phyloP scores from a whole-genome alignment of 768 basidiomycete genomes.

The Panaeolus papilionaceus region DNA sequence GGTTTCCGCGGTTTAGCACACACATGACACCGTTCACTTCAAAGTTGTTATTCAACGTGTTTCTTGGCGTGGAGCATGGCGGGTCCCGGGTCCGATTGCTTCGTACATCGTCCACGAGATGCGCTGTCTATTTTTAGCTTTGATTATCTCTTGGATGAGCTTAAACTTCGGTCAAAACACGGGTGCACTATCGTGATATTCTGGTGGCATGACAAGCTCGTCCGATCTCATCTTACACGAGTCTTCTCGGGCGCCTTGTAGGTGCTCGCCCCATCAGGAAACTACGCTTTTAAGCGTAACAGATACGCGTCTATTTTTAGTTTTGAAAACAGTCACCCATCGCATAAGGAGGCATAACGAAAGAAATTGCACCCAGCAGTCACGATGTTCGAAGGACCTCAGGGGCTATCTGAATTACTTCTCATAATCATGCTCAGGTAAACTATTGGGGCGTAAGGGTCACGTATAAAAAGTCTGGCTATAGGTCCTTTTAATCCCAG shows the following conservation, averaged over 20 bases:
- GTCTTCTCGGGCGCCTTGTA: neutral
- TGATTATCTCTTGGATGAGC: neutral
- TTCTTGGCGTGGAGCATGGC: neutral
- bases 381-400: too few species aligned
- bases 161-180: conserved; percentile 13
- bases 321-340: too few species aligned
- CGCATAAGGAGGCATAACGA: too few species aligned
- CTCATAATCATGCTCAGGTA: too few species aligned
- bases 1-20: too few species aligned
- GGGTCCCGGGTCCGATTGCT: neutral
- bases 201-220: neutral
- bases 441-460: too few species aligned
- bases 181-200: neutral
- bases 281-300: too few species aligned
- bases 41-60: neutral
- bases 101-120: neutral
- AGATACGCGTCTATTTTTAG: neutral
- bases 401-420: too few species aligned
- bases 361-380: too few species aligned
- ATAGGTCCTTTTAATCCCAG: too few species aligned
- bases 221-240: neutral
- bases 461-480: too few species aligned
- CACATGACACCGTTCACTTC: neutral
- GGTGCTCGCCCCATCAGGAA: too few species aligned
- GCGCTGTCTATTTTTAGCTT: neutral